Evolutionary conservation across 2,329 filamentous ascomycete species (phyloP).

Genomic region (Sarocladium oryzae): DNA sequence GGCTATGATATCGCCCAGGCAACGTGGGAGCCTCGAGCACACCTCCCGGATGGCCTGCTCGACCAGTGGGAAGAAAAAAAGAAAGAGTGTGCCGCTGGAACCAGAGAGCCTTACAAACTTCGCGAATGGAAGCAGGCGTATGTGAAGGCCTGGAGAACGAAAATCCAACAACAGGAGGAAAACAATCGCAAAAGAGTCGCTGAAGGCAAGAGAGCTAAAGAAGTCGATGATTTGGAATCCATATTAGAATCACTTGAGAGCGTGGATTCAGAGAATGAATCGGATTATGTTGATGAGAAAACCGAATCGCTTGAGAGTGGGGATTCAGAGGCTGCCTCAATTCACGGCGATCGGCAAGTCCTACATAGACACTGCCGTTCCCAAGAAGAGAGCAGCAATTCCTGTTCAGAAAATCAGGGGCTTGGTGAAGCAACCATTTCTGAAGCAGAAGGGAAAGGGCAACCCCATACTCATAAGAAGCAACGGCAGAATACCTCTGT

Average conservation of each 20-base stretch:
- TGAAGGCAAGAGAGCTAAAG: background rate
- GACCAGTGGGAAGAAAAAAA: slow-evolving; percentile 37
- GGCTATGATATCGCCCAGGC: slow-evolving; percentile 27
- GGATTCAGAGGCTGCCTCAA: no score
- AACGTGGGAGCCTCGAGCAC: slow-evolving; percentile 44
- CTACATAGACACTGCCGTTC: no score
- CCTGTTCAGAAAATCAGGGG: no score
- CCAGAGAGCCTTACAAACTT: slow-evolving; percentile 31
- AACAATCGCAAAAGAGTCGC: background rate
- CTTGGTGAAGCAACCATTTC: no score
- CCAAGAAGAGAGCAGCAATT: no score
- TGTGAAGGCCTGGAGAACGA: slow-evolving; percentile 13
- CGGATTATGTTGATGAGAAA: background rate
- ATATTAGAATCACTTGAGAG: background rate
- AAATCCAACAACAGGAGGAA: background rate
- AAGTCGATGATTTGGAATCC: background rate
- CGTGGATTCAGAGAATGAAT: slow-evolving; percentile 8
- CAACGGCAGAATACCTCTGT: no score
- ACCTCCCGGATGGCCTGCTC: slow-evolving; percentile 34
- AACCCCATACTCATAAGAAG: no score
- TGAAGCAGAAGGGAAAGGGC: no score
- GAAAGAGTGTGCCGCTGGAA: slow-evolving; percentile 25
- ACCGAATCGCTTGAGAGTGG: background rate
- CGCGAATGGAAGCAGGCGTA: slow-evolving; percentile 29
- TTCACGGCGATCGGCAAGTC: no score